phyloP scores from a whole-genome alignment of 2,329 filamentous ascomycete genomes.

The Xylaria sp. region DNA sequence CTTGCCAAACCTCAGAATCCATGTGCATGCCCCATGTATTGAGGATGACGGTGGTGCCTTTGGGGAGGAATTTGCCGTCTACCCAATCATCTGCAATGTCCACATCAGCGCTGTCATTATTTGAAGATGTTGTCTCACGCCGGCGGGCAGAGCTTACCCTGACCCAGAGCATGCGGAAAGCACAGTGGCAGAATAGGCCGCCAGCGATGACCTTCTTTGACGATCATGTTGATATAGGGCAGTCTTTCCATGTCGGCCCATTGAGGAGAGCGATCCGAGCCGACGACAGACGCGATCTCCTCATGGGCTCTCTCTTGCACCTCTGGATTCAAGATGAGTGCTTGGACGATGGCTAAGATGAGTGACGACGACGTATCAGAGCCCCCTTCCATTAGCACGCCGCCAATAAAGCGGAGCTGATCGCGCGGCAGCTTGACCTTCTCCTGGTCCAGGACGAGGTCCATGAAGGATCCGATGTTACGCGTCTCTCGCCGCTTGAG shows the following conservation, averaged over 20 bases:
- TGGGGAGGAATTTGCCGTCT: conserved; percentile 55
- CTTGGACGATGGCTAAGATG: conserved; percentile 53
- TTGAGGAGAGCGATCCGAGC: conserved; percentile 49
- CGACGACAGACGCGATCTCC: conserved; percentile 54
- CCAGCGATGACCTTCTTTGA: conserved; percentile 57
- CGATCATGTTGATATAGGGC: conserved; percentile 53
- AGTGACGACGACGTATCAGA: conserved; percentile 51
- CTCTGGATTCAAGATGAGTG: conserved; percentile 55
- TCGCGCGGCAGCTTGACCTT: conserved; percentile 47
- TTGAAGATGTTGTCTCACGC: no score
- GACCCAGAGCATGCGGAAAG: conserved; percentile 52
- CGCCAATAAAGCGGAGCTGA: conserved; percentile 52
- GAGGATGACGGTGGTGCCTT: conserved; percentile 51
- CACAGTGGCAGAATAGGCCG: conserved; percentile 50
- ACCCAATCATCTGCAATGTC: conserved; percentile 37
- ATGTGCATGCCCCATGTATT: conserved; percentile 51
- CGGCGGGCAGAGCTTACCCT: conserved; percentile 23
- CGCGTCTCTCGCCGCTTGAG: conserved; percentile 28
- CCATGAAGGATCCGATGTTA: conserved; percentile 2
- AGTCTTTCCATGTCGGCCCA: conserved; percentile 52
- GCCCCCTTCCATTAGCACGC: conserved; percentile 50
- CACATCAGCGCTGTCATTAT: no score
- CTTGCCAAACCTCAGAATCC: conserved; percentile 37
- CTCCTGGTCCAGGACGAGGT: conserved; percentile 33
- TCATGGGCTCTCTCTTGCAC: conserved; percentile 53